Evolutionary conservation across 1,284 basidiomycete genomes (phyloP).

Genomic region (Ustilago loliicola): DNA sequence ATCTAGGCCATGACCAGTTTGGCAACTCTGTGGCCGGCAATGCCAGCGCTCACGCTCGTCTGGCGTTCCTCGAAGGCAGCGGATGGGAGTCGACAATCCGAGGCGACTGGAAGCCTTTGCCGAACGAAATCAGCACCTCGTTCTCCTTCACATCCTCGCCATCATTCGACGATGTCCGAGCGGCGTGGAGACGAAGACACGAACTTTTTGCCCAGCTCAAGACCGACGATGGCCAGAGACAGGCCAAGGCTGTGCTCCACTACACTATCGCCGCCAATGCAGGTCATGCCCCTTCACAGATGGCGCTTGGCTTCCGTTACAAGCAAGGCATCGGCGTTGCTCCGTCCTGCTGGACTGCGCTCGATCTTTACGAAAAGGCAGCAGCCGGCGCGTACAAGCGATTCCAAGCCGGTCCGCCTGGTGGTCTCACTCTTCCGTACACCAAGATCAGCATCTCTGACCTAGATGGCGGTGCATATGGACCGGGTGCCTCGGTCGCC

Average conservation of each 20-base stretch:
- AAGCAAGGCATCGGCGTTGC: slow-evolving; percentile 87
- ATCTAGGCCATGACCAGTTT: slow-evolving; percentile 36
- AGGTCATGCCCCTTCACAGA: slow-evolving; percentile 86
- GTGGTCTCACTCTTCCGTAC: slow-evolving; percentile 86
- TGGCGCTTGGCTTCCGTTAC: slow-evolving; percentile 93
- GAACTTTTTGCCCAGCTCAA: slow-evolving; percentile 49
- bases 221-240: slow-evolving; percentile 46
- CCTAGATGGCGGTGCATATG: slow-evolving; percentile 88
- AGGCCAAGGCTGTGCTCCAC: slow-evolving; percentile 81
- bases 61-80: slow-evolving; percentile 64
- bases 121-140: slow-evolving; percentile 23
- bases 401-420: slow-evolving; percentile 88
- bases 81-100: slow-evolving; percentile 55
- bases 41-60: slow-evolving; percentile 64
- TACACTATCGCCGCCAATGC: slow-evolving; percentile 93
- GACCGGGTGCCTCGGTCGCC: slow-evolving; percentile 90
- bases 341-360: slow-evolving; percentile 76
- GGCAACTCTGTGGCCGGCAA: slow-evolving; percentile 54
- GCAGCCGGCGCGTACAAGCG: slow-evolving; percentile 74
- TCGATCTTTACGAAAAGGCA: slow-evolving; percentile 61
- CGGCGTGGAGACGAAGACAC: slow-evolving; percentile 44
- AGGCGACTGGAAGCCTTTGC: slow-evolving; percentile 45
- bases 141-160: slow-evolving; percentile 36
- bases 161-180: slow-evolving; percentile 29
- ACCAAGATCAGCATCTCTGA: slow-evolving; percentile 88